Base-by-base conservation (phyloP, 495 filamentous ascomycete species). In the Tuber indicum region DNA sequence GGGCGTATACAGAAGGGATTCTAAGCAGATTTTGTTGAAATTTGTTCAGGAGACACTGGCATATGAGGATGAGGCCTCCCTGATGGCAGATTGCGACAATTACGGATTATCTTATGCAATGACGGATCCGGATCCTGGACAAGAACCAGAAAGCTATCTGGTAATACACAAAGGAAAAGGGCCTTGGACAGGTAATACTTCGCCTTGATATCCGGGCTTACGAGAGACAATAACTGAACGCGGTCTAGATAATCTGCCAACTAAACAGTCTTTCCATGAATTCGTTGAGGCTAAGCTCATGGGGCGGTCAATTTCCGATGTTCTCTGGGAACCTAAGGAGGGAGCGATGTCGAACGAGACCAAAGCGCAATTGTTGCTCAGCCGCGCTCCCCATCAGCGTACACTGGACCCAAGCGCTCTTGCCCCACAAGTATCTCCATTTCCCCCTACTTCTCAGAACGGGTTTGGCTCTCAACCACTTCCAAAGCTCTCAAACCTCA, bases 1-100 rank as follows among this genome's bases (percentile, higher is more conserved):
- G 32, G 84, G 84, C 47, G 88, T 89, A 1, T 88, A 88, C 75
- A 89, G 90, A 7, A 88, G 89, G 80, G 90, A 89, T 80, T 86
- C 86, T 78, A 89, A 90, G 74, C 91, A 90, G 41, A 91, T 79
- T 72, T 74, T 82, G 32, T 49, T 83, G 39, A 76, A 78, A 58
- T 79, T 77, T 74, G 78, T 83, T 44, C 73, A 80, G 36, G 74
- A 81, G 46, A 77, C 75, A 45, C 52, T 83, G 43, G 78, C 73
- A 26, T 83, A 83, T 58, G 81, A 83, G 73, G 76, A 41, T 36
- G 78, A 80, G 41, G 78, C 73, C 62, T 66, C 58, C 26, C 14
- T 66, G 2, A 74, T 80, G 75, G 77, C 75, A 17, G 78, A 80
- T 49, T 80, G 78, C 45, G 73, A 79, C 21, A 74, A 80, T 52